phyloP scores from a whole-genome alignment of 495 filamentous ascomycete genomes.

The Podospora sp. region DNA sequence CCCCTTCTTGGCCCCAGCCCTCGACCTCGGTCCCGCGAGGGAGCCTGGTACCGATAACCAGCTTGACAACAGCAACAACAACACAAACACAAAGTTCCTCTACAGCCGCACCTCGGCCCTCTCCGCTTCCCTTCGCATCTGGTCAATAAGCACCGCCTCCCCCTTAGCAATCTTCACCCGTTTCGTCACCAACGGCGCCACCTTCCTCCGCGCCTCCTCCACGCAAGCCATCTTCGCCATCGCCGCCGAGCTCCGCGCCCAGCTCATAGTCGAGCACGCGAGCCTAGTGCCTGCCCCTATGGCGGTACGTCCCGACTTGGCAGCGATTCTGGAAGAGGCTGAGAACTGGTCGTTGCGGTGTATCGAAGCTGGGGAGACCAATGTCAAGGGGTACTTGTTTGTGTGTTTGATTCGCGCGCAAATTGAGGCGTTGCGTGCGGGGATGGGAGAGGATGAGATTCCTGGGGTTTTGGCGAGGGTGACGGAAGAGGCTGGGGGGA shows the following conservation, averaged over 20 bases:
- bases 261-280: conserved; percentile 53
- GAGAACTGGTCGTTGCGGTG: conserved; percentile 45
- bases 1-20: conserved; percentile 42
- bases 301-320: conserved; percentile 48
- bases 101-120: background rate
- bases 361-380: conserved; percentile 57
- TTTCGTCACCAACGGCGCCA: conserved; percentile 7
- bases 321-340: conserved; percentile 50
- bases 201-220: conserved; percentile 37
- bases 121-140: background rate
- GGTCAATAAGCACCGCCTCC: background rate
- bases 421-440: conserved; percentile 17
- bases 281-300: conserved; percentile 39
- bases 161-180: conserved; percentile 12
- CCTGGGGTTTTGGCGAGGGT: background rate
- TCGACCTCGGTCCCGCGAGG: background rate
- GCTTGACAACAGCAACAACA: no score
- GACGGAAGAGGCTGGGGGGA: background rate
- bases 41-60: no score
- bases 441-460: conserved; percentile 21
- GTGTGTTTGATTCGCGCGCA: conserved; percentile 33
- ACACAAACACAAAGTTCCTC: background rate
- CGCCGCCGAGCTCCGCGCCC: conserved; percentile 50
- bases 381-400: conserved; percentile 59
- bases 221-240: conserved; percentile 49